Conservation (phyloP, 2,329 filamentous ascomycete genomes). For the Arthrobotrys musiformis region DNA sequence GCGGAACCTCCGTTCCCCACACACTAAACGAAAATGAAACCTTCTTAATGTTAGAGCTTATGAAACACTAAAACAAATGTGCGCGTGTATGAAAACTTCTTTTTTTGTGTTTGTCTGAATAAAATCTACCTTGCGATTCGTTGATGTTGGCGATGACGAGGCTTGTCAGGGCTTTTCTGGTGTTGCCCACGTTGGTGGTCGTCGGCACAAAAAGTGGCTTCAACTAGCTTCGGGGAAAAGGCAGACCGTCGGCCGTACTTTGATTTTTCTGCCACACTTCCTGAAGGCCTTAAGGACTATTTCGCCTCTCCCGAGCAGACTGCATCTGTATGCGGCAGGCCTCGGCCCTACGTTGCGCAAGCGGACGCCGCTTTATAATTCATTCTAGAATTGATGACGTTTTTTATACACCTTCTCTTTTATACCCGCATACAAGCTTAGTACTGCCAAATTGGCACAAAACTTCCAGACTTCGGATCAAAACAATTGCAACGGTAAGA, state of each 20-base stretch:
- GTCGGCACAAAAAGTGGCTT: constrained; percentile 14
- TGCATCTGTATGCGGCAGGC: constrained; percentile 1
- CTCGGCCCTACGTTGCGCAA: neutral
- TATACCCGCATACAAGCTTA: too few relatives aligned
- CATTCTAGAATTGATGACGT: constrained; percentile 13
- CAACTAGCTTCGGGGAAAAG: constrained; percentile 21
- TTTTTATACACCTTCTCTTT: neutral
- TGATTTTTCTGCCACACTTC: constrained; percentile 13
- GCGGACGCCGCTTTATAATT: neutral
- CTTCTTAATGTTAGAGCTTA: neutral
- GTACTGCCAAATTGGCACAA: neutral
- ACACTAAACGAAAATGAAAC: neutral
- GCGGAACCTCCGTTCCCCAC: neutral
- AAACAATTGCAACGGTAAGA: too few relatives aligned
- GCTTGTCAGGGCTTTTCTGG: neutral
- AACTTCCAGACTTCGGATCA: neutral
- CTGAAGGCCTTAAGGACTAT: neutral
- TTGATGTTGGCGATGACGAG: constrained; percentile 28
- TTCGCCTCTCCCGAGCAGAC: constrained; percentile 28
- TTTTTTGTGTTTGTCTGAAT: too few relatives aligned
- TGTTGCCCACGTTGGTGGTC: constrained; percentile 14
- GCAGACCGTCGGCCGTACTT: constrained; percentile 39
- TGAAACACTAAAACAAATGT: neutral
- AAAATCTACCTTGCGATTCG: constrained; percentile 14
- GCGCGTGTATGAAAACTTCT: neutral